These are phyloP conservation scores for Pichia manshurica DNA, from an alignment of 805 yeast genomes.

Conservation along the genomic window DNA sequence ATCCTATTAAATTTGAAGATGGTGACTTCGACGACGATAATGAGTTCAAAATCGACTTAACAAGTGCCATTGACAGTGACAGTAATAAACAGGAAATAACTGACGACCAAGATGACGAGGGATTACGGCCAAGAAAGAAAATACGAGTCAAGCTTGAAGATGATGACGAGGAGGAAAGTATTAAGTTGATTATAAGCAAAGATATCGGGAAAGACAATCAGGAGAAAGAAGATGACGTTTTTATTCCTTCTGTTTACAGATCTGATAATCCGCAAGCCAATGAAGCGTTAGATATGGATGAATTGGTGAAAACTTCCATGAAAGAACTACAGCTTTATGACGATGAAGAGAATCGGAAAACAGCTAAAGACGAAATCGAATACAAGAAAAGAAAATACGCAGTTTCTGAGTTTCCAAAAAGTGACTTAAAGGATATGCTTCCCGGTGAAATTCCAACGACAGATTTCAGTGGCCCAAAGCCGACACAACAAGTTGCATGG, in stretches of 20 bases:
- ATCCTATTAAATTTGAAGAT: not conserved
- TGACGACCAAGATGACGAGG: conserved; percentile 11
- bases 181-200: conserved; percentile 1
- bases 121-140: conserved; percentile 4
- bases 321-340: conserved; percentile 22
- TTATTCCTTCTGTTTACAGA: conserved; percentile 41
- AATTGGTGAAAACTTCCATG: conserved; percentile 19
- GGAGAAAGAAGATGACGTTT: conserved; percentile 7
- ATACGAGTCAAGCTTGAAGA: conserved; percentile 5
- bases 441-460: conserved; percentile 87
- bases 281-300: conserved; percentile 19
- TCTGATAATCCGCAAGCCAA: conserved; percentile 5
- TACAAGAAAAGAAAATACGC: conserved; percentile 61
- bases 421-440: conserved; percentile 63
- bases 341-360: conserved; percentile 55
- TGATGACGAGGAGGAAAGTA: conserved; percentile 6
- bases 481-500: conserved; percentile 86
- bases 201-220: not conserved
- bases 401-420: conserved; percentile 89
- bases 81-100: conserved; percentile 2
- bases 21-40: conserved; percentile 1
- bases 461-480: conserved; percentile 80
- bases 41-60: conserved; percentile 15
- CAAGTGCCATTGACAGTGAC: conserved; percentile 1
- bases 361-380: conserved; percentile 51